Evolutionary conservation across 352 stramenopile species (phyloP), one percentile per base, ranked within the genome.

Genomic region (Pythium folliculosum): DNA sequence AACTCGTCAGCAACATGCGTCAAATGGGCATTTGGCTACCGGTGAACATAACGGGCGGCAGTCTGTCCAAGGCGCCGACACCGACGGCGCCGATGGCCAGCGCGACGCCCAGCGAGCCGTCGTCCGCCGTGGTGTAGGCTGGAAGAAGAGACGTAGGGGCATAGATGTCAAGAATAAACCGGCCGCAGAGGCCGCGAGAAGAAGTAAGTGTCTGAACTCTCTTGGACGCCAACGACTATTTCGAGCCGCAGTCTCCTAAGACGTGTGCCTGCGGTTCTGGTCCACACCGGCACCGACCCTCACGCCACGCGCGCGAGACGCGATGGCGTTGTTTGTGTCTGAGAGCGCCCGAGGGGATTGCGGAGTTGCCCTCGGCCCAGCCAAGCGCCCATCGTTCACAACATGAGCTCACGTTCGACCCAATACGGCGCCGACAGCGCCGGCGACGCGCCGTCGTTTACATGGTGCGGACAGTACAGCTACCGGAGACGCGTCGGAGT

Each of bases 391-490:
- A 30, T 8, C 16, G 22, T 23, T 10, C 10, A 30, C 30, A 51
- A 30, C 6, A 75, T 76, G 69, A 63, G 59, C 48, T 69, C 69
- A 17, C 64, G 60, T 38, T 71, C 55, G 32, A 13, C 48, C 9
- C 60, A 27, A 10, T 47, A 65, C 14, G 47, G 65, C 37, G 50
- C 70, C 6, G 60, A 76, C 19, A 30, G 2, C 22, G 16, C 43
- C 16, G 35, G 44, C 38, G 78, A 88, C 44, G 77, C 72, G 22
- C 82, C 84, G 22, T 80, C 81, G 21, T 92, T 91, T 58, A 92
- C 84, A 64, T 92, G 84, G 84, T 92, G 73, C 27, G 74, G 49
- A 30, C 8, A n/a, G 3, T 9, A 44, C 9, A 2, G 2, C 10
- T 22, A 2, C 7, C 35, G 9, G 37, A 43, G 37, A 43, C 3